Evolutionary conservation across 1,284 basidiomycete species (phyloP), one percentile per base, ranked within the genome.

Genomic region (Athelia psychrophila): DNA sequence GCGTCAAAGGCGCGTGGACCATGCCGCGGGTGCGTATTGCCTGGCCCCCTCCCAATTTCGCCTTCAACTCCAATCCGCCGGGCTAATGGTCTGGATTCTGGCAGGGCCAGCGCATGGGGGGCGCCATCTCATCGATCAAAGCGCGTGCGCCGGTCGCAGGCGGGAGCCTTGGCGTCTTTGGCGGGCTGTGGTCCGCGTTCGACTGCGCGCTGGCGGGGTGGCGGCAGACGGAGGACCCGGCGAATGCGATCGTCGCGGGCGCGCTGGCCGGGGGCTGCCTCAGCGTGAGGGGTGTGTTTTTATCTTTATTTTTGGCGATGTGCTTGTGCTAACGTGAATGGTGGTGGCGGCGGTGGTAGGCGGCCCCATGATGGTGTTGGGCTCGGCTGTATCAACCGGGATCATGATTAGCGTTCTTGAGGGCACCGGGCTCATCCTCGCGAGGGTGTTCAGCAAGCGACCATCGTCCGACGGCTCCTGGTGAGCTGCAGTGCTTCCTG

Each of bases 191-290:
- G 69, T 96, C 93, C 32, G 91, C 93, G 22, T 99, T 95, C 63
- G 97, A 99, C 72, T 99, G 97, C 71, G 93, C 94, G 1, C 91
- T 99, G 58, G 98, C 98, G 73, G 95, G 95, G 9, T 92, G 86
- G 77, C 79, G 97, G 66, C 96, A 99, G 77, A 99, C 99, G 71
- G 97, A 99, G 73, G 97, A 99, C 71, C 92, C 95, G 48, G 99
- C 95, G 95, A 99, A 99, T 69, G 95, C 95, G 38, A 98, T 99
- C 65, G 91, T 98, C n/a, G 94, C 96, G 45, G 96, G 96, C 44
- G 99, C 99, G 77, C 83, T 97, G 83, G 98, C 96, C 23, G 97
- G 97, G 72, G 96, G 96, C 50, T 10, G 92, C 68, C 73, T 99
- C 49, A 97, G 97, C 50, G 6, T n/a, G 33, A 35, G 33, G n/a